A percentile compares a stretch with the other conserved stretches of the same genome.
phyloP scores from a whole-genome alignment of 2,329 filamentous ascomycete genomes.

The Lachnellula hyalina region DNA sequence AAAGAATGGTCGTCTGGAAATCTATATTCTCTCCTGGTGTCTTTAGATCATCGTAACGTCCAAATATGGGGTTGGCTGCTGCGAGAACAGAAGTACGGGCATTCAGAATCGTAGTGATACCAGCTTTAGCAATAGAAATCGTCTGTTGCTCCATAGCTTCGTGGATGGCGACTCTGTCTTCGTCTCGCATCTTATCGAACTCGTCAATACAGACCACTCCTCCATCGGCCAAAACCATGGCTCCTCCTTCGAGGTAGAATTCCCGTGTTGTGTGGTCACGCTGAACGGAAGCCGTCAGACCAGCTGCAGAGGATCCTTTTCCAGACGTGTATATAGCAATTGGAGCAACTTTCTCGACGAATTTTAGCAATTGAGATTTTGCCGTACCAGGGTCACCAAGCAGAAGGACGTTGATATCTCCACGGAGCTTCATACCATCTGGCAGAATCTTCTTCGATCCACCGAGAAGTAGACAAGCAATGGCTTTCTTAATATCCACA shows the following conservation, averaged over 20 bases:
- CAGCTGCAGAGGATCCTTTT: conserved; percentile 94
- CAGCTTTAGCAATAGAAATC: conserved; percentile 97
- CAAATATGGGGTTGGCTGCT: conserved; percentile 95
- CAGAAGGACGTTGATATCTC: conserved; percentile 95
- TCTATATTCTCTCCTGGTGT: conserved; percentile 98
- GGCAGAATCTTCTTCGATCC: conserved; percentile 97
- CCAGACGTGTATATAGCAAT: conserved; percentile 98
- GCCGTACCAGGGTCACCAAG: conserved; percentile 97
- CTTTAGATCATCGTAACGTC: conserved; percentile 96
- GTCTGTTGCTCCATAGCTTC: conserved; percentile 99
- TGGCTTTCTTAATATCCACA: conserved; percentile 92
- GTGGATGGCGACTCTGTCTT: conserved; percentile 96
- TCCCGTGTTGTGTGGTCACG: conserved; percentile 87
- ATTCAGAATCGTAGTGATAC: conserved; percentile 97
- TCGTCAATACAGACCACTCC: conserved; percentile 98
- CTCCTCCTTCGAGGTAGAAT: conserved; percentile 96
- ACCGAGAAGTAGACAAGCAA: conserved; percentile 86
- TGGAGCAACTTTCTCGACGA: conserved; percentile 91
- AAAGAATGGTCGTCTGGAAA: conserved; percentile 97
- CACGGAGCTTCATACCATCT: conserved; percentile 94
- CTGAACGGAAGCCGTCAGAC: conserved; percentile 95
- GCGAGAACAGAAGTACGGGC: conserved; percentile 91
- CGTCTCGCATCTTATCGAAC: conserved; percentile 99
- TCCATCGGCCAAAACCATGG: conserved; percentile 95
- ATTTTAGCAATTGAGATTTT: conserved; percentile 95